Percentiles rank a stretch among this genome's conserved stretches.
Evolutionary conservation across 768 basidiomycete species (phyloP).

Genomic region (Leucogyrophana mollusca): DNA sequence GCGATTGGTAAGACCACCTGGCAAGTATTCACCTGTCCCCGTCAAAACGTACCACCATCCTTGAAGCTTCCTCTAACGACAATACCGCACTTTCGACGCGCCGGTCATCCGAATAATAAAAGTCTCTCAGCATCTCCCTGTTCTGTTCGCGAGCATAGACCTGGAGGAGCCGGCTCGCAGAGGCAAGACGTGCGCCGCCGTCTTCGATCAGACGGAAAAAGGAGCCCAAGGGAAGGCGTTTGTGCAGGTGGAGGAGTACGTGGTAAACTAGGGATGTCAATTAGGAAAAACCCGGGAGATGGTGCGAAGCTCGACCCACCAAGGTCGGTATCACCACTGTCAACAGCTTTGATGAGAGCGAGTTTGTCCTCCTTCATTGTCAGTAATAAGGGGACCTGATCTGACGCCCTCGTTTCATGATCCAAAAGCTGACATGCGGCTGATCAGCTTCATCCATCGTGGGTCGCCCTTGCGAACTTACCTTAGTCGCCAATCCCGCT

Average conservation of each 20-base stretch:
- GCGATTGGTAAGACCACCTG: background rate
- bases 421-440: constrained; percentile 71
- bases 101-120: constrained; percentile 97
- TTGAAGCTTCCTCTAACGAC: constrained; percentile 77
- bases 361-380: constrained; percentile 93
- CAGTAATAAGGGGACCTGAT: constrained; percentile 91
- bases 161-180: constrained; percentile 79
- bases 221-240: constrained; percentile 78
- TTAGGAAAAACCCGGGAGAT: constrained; percentile 1
- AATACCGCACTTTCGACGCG: constrained; percentile 91
- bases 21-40: no score
- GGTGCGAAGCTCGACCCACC: constrained; percentile 44
- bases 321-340: constrained; percentile 94
- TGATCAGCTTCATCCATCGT: background rate
- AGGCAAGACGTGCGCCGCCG: constrained; percentile 69
- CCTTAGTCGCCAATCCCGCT: constrained; percentile 80
- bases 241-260: constrained; percentile 85
- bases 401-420: constrained; percentile 81
- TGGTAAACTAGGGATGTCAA: constrained; percentile 69
- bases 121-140: constrained; percentile 89
- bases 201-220: constrained; percentile 97
- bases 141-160: constrained; percentile 91
- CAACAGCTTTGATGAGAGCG: constrained; percentile 85
- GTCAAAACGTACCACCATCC: constrained; percentile 56
- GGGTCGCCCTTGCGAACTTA: constrained; percentile 23